Evolutionary conservation across 1,284 basidiomycete genomes (phyloP), one percentile per base, ranked within the genome.

Genomic region (Trichosporon ovoides): DNA sequence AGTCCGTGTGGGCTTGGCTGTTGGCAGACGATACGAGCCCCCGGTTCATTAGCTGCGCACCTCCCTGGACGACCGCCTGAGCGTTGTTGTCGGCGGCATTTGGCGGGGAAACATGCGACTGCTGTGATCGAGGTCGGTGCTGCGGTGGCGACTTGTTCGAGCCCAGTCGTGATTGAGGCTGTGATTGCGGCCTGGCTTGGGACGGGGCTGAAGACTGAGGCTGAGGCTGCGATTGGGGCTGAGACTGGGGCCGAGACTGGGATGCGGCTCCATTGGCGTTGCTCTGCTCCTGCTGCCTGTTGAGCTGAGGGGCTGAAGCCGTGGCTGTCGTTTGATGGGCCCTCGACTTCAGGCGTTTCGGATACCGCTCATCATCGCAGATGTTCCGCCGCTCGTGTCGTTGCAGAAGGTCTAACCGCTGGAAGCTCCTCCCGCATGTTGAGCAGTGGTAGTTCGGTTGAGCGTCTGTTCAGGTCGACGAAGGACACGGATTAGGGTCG

Each of bases 361-460:
- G 60, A 31, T 61, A 61, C n/a, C 60, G 56, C 38, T 62, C 57
- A 48, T 56, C 66, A 13, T 61, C 60, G 55, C 73, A 75, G n/a
- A 75, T 65, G 33, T 68, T 64, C 14, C 73, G 62, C 40, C 62
- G 66, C 54, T 71, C 69, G 52, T 75, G 73, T 24, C 49, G 33
- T 31, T 51, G 49, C 19, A 51, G 49, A 19, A 51, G 49, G 9
- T 51, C 33, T 18, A 51, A 19, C 16, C 49, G 49, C 20, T 51
- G 49, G 33, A 51, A 75, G 14, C 61, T 60, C 13, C 69, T 58
- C 22, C 52, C 40, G 51, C 73, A 75, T 7, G 51, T 67, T 7
- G 57, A 46, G 54, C 71, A 75, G 43, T 67, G 58, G 53, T 60
- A 68, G 43, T 60, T 64, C 19, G 65, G 60, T 4, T 61, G 56